These are phyloP conservation scores for Phytophthora pinifolia DNA, from an alignment of 352 stramenopile species.

Conservation along the genomic window DNA sequence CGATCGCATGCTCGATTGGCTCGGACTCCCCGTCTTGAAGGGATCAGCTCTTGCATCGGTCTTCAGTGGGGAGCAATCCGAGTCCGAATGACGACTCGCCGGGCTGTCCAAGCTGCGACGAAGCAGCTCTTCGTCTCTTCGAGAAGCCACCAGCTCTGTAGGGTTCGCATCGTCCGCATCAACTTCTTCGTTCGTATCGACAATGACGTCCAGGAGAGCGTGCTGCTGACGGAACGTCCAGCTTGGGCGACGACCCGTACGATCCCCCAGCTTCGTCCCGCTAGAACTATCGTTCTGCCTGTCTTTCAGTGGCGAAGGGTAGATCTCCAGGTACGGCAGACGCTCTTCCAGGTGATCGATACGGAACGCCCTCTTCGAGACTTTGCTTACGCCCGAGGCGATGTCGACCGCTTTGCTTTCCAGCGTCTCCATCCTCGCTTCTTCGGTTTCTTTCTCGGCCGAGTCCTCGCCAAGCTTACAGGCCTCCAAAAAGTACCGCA, in stretches of 20 bases:
- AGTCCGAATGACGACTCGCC: not conserved
- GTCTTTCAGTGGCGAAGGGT: slow-evolving; percentile 68
- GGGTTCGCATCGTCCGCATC: slow-evolving; percentile 5
- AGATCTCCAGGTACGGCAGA: slow-evolving; percentile 55
- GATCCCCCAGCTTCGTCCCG: slow-evolving; percentile 12
- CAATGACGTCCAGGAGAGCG: slow-evolving; percentile 50
- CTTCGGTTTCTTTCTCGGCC: slow-evolving; percentile 10
- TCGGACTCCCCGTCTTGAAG: slow-evolving; percentile 17
- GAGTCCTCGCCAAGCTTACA: slow-evolving; percentile 26
- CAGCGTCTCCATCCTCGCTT: slow-evolving; percentile 6
- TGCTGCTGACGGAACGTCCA: slow-evolving; percentile 68
- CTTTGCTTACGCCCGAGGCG: not conserved
- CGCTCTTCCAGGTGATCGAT: slow-evolving; percentile 64
- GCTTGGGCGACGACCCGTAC: slow-evolving; percentile 45
- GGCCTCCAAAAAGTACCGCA: slow-evolving; percentile 70
- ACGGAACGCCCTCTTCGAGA: slow-evolving; percentile 11
- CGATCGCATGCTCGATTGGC: slow-evolving; percentile 36
- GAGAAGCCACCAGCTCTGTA: not conserved
- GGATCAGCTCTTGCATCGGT: slow-evolving; percentile 10
- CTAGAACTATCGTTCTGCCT: slow-evolving; percentile 11
- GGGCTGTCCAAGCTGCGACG: not conserved
- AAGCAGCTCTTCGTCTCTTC: not conserved
- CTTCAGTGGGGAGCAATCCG: slow-evolving; percentile 11
- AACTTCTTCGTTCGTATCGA: slow-evolving; percentile 44
- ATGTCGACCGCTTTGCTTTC: slow-evolving; percentile 1